A percentile compares a stretch with the other conserved stretches of the same genome.
Evolutionary conservation across 2,329 filamentous ascomycete genomes (phyloP).

Genomic region (Trichoderma sp.): DNA sequence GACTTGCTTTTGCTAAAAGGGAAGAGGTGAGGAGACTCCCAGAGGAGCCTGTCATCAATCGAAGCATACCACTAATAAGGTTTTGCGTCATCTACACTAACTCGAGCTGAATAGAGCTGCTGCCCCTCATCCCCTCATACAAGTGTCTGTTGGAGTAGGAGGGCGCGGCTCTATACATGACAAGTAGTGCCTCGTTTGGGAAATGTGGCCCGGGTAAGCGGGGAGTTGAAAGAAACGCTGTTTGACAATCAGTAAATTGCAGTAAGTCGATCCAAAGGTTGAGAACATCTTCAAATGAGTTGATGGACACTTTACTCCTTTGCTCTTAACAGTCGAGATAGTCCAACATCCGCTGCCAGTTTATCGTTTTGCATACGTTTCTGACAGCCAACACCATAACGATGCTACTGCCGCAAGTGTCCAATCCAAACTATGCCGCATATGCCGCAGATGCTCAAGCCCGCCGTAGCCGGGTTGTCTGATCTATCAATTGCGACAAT

Average conservation of each 20-base stretch:
- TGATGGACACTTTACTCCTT: background rate
- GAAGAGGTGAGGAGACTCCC: background rate
- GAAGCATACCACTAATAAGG: background rate
- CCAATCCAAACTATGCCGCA: background rate
- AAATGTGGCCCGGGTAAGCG: background rate
- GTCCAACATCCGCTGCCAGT: no score
- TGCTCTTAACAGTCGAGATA: background rate
- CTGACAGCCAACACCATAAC: background rate
- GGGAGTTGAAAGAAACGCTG: background rate
- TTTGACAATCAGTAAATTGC: background rate
- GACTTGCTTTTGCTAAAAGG: background rate
- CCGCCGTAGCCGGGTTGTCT: background rate
- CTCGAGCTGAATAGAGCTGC: background rate
- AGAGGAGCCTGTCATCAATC: background rate
- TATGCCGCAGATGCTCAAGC: background rate
- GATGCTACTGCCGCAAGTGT: background rate
- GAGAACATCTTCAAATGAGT: no score
- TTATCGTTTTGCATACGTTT: no score
- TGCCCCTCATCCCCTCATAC: background rate
- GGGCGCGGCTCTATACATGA: background rate
- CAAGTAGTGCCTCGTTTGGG: background rate
- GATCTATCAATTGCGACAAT: background rate
- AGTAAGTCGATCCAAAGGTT: no score
- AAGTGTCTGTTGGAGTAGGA: background rate
- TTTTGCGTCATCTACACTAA: slow-evolving; percentile 17